These are phyloP conservation scores for Xerocomus minutiporus DNA, from an alignment of 1,284 basidiomycete genomes.

Conservation along the genomic window DNA sequence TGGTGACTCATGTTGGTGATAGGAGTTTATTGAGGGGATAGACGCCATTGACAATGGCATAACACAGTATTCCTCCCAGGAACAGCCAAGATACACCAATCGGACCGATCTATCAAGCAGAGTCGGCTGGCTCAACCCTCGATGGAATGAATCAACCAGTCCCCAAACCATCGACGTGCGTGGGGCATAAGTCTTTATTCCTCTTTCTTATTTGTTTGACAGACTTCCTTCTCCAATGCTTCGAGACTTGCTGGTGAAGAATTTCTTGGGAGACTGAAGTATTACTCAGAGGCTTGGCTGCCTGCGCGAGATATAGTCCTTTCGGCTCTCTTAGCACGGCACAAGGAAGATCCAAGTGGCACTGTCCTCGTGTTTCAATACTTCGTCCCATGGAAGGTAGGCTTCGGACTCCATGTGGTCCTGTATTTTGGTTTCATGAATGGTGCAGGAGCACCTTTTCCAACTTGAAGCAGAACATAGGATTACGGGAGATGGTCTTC, in stretches of 20 bases:
- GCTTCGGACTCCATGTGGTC: background rate
- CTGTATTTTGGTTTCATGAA: conserved; percentile 2
- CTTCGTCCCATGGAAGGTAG: conserved; percentile 84
- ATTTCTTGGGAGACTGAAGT: conserved; percentile 78
- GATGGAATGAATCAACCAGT: conserved; percentile 81
- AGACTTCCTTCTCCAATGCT: conserved; percentile 78
- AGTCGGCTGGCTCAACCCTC: conserved; percentile 78
- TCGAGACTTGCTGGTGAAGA: conserved; percentile 83
- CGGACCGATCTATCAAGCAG: conserved; percentile 81
- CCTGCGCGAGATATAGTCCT: conserved; percentile 85
- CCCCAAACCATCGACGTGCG: conserved; percentile 65
- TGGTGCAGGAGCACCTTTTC: conserved; percentile 82
- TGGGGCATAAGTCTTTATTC: background rate
- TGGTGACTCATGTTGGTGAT: conserved; percentile 6
- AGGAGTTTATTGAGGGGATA: conserved; percentile 93
- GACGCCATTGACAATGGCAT: conserved; percentile 98
- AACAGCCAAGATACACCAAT: conserved; percentile 66
- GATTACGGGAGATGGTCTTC: conserved; percentile 45
- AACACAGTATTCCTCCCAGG: conserved; percentile 62
- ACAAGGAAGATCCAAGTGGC: conserved; percentile 65
- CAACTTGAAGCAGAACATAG: conserved; percentile 66
- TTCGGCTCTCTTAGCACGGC: conserved; percentile 60
- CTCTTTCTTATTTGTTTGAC: conserved; percentile 7
- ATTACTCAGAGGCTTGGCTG: conserved; percentile 87
- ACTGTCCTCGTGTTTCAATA: conserved; percentile 79